Conservation (phyloP, 306 rosid species). For the Trifolium dubium region DNA sequence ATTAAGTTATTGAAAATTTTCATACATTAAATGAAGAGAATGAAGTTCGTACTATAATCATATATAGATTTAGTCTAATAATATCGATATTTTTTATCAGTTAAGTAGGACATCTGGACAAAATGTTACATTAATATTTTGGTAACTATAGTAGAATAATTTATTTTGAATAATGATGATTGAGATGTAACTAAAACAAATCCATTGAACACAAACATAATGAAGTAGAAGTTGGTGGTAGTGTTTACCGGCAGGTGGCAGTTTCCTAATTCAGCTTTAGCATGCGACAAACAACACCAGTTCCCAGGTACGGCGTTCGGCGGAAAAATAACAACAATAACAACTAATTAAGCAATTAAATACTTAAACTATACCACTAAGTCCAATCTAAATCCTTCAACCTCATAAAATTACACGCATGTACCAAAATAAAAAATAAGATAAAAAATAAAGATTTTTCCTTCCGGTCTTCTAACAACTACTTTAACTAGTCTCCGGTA, state of each 20-base stretch:
- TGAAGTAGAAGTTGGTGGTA: conserved; percentile 43
- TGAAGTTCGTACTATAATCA: too few species aligned
- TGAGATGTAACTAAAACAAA: conserved; percentile 13
- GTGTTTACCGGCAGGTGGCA: conserved; percentile 55
- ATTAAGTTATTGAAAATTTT: too few species aligned
- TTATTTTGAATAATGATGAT: not conserved
- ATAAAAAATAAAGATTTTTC: not conserved
- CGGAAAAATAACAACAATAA: conserved; percentile 51
- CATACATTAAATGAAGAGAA: too few species aligned
- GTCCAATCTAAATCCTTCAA: conserved; percentile 46
- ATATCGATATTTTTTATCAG: too few species aligned
- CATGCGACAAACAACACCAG: conserved; percentile 71
- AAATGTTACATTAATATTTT: not conserved
- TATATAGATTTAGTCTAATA: too few species aligned
- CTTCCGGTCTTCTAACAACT: not conserved
- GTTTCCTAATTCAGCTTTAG: conserved; percentile 39
- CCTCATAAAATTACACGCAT: conserved; percentile 9
- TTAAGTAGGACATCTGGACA: too few species aligned
- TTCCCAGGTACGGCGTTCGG: conserved; percentile 99
- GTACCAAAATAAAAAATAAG: not conserved
- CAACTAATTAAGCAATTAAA: conserved; percentile 14
- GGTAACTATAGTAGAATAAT: not conserved
- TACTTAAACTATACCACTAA: conserved; percentile 27
- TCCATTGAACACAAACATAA: not conserved
- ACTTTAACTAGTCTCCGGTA: not conserved